Evolutionary conservation across 495 filamentous ascomycete genomes (phyloP).

Genomic region (Neurospora discreta): DNA sequence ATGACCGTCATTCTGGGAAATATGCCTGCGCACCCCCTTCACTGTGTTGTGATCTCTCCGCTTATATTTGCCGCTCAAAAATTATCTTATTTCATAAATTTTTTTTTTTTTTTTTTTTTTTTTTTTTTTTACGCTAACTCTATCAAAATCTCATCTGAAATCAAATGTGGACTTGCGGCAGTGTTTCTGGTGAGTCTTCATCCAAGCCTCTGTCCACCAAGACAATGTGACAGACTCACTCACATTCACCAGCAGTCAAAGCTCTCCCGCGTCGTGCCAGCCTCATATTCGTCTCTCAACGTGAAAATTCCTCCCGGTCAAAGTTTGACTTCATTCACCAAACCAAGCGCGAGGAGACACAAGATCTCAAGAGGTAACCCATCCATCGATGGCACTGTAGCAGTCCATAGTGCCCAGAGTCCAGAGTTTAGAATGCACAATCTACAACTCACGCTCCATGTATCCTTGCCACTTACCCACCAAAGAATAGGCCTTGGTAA

Average conservation of each 20-base stretch:
- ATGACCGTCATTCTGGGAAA: not conserved
- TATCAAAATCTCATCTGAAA: not conserved
- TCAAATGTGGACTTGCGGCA: not conserved
- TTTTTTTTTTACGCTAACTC: not conserved
- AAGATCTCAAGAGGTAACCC: not conserved
- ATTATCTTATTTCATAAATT: not conserved
- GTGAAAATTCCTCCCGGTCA: not conserved
- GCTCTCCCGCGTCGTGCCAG: rapidly evolving
- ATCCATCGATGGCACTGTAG: too few species aligned
- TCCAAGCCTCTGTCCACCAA: too few species aligned
- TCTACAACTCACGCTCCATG: not conserved
- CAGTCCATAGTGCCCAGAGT: too few species aligned
- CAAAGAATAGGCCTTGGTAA: slow-evolving; percentile 4
- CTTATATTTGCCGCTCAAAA: too few species aligned
- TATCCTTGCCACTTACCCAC: slow-evolving; percentile 9
- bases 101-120: too few species aligned
- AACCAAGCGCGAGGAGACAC: not conserved
- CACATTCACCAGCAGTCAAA: not conserved
- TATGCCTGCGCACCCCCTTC: not conserved
- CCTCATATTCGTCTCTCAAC: not conserved
- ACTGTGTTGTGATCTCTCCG: not conserved
- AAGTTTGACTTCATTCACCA: not conserved
- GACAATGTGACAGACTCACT: not conserved
- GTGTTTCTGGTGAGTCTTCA: not conserved
- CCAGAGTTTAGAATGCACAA: not conserved